A percentile compares a stretch with the other conserved stretches of the same genome.
Conservation (phyloP, 768 basidiomycete genomes). For the Dictyophora rubrovolvata region DNA sequence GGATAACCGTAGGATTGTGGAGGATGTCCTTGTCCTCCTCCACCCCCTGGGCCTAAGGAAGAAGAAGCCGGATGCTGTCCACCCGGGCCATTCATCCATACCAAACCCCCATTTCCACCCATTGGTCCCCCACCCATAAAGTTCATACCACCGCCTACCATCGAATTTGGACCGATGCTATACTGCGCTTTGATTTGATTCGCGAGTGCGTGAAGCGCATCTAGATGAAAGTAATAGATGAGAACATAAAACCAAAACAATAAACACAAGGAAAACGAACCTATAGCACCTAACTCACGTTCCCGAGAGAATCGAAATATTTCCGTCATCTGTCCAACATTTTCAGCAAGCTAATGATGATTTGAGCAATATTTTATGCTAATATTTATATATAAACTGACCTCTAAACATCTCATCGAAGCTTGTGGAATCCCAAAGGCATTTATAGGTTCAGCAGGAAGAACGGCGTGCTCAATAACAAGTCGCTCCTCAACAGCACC, state of each 20-base stretch:
- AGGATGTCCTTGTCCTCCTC: slow-evolving; percentile 27
- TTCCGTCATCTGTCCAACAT: slow-evolving; percentile 71
- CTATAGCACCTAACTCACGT: slow-evolving; percentile 47
- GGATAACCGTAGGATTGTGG: slow-evolving; percentile 34
- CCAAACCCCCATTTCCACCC: not conserved
- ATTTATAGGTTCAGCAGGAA: slow-evolving; percentile 78
- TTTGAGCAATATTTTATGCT: not conserved
- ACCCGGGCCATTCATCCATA: not conserved
- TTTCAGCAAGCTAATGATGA: slow-evolving; percentile 56
- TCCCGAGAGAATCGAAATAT: slow-evolving; percentile 57
- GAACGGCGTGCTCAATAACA: slow-evolving; percentile 47
- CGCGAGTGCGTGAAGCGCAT: slow-evolving; percentile 33
- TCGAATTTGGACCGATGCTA: slow-evolving; percentile 5
- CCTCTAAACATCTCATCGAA: slow-evolving; percentile 83
- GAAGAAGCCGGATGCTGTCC: not conserved
- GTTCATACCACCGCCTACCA: slow-evolving; percentile 6
- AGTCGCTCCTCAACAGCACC: slow-evolving; percentile 21
- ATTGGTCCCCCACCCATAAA: not conserved
- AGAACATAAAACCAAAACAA: slow-evolving; percentile 11
- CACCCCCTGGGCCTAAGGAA: not conserved
- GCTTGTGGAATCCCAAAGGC: slow-evolving; percentile 84
- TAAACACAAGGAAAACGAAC: slow-evolving; percentile 32
- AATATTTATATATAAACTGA: slow-evolving; percentile 21
- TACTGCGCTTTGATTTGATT: slow-evolving; percentile 26
- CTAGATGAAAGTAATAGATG: slow-evolving; percentile 17